Percentiles rank a stretch among this genome's conserved stretches.
phyloP scores from a whole-genome alignment of 345 rosid species.

The Crucihimalaya himalaica region DNA sequence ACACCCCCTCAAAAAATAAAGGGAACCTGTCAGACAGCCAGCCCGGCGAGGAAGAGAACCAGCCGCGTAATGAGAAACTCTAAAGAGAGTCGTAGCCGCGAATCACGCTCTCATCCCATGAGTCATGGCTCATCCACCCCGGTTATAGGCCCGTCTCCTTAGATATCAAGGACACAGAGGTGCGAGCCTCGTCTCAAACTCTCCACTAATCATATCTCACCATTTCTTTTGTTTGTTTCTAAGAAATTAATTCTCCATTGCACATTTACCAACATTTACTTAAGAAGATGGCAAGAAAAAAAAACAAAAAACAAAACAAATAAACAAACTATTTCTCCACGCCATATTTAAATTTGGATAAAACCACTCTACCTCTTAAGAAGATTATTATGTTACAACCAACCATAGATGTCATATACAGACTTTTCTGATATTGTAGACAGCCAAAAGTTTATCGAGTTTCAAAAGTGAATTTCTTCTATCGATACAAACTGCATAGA shows the following conservation, averaged over 20 bases:
- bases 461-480: constrained; percentile 20
- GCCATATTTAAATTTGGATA: background rate
- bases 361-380: background rate
- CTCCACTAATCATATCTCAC: background rate
- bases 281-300: too few relatives aligned
- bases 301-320: too few relatives aligned
- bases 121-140: background rate
- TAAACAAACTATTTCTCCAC: background rate
- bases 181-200: background rate
- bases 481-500: background rate
- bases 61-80: background rate
- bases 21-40: background rate
- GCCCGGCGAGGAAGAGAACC: too few relatives aligned
- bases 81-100: background rate
- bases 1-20: too few relatives aligned
- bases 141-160: background rate
- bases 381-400: background rate
- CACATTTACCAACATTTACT: background rate
- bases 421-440: background rate
- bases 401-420: constrained; percentile 6
- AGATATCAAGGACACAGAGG: background rate
- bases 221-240: too few relatives aligned
- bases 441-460: background rate
- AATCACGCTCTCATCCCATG: background rate
- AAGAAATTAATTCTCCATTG: background rate